phyloP scores from a whole-genome alignment of 768 basidiomycete genomes.

The Cyclocybe cylindracea region DNA sequence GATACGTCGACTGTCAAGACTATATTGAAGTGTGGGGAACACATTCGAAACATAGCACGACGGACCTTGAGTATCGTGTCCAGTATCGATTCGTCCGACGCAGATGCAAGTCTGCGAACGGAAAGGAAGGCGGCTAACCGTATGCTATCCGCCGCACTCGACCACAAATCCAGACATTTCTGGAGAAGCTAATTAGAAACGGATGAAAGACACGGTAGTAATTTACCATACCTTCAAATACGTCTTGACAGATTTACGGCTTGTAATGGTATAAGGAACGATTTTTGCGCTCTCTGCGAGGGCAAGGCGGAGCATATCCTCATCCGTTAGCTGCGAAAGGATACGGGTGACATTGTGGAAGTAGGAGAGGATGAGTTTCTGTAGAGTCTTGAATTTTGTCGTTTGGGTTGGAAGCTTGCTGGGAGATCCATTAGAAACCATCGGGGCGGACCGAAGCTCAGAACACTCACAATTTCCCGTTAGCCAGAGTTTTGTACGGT shows the following conservation, averaged over 20 bases:
- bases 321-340: slow-evolving; percentile 72
- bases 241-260: slow-evolving; percentile 79
- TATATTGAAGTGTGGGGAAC: background rate
- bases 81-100: slow-evolving; percentile 76
- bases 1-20: slow-evolving; percentile 78
- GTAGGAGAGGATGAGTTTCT: slow-evolving; percentile 86
- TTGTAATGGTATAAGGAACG: slow-evolving; percentile 84
- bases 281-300: slow-evolving; percentile 86
- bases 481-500: slow-evolving; percentile 79
- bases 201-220: background rate
- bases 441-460: slow-evolving; percentile 1
- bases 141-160: slow-evolving; percentile 73
- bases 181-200: slow-evolving; percentile 27
- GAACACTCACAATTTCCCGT: slow-evolving; percentile 80
- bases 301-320: slow-evolving; percentile 65
- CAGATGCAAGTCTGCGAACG: slow-evolving; percentile 75
- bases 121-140: slow-evolving; percentile 87
- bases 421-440: slow-evolving; percentile 6
- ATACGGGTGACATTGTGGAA: slow-evolving; percentile 86
- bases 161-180: slow-evolving; percentile 88
- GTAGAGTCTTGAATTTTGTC: slow-evolving; percentile 78
- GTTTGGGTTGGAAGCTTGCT: slow-evolving; percentile 88
- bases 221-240: slow-evolving; percentile 74
- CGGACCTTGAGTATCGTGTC: slow-evolving; percentile 86
- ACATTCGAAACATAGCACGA: background rate